Base-by-base conservation (phyloP, 225 moss, liverwort and hornwort genomes). In the Pseudisothecium myosuroides region DNA sequence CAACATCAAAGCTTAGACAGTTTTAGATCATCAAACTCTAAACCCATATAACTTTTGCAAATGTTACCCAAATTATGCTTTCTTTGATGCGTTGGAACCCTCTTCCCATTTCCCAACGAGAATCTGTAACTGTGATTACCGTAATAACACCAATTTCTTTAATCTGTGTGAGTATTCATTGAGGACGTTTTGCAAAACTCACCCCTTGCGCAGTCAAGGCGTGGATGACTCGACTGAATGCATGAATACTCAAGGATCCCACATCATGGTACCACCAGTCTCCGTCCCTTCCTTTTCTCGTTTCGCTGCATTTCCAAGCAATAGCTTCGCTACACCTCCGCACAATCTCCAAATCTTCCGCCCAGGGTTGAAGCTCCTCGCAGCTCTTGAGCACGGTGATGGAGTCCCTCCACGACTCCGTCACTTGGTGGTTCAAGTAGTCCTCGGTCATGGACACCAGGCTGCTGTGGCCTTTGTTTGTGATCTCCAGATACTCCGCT, bases 201-300 rank as follows among this genome's bases (percentile, higher is more conserved):
- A 90, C 82, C 76, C 91, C 93, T 65, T 92, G 89, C 16, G 87
- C 89, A 80, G 50, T 68, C 52, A 92, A 34, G 54, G 91, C 88
- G 72, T 80, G 80, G 31, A 93, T 84, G 62, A 94, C 91, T 50
- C 81, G 88, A 59, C 86, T 87, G 84, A 94, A 94, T 22, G 69
- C 84, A 37, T 91, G 88, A 66, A 94, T 92, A 76, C 74, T 86
- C 84, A 94, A 64, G 5, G 86, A 52, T 66, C 86, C 87, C 19
- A 94, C 91, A 31, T 92, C 93, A 16, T 91, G 88, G 78, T 92
- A 91, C 93, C 93, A 93, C 93, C 93, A 92, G 85, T 92, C 88
- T 31, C 41, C 86, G 59, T 83, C 88, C 39, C 82, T 76, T 36
- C 85, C 80, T 59, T 89, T 81, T 14, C 81, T 58, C 23, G 39